These are phyloP conservation scores for Emiliania huxleyi DNA, from an alignment of 78 protist species.

Conservation along the genomic window DNA sequence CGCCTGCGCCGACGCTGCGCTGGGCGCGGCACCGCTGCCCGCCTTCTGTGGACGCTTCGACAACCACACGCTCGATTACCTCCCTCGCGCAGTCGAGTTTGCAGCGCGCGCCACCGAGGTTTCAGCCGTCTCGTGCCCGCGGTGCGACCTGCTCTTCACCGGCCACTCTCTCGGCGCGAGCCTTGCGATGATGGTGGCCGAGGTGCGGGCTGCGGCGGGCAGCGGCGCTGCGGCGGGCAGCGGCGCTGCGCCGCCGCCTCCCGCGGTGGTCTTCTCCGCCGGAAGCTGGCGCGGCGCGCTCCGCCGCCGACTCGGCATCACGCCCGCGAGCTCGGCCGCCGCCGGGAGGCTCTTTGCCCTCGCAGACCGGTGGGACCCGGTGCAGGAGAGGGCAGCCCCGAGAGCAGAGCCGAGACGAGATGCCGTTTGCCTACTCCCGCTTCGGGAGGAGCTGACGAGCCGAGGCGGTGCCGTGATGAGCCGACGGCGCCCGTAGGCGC, in stretches of 20 bases:
- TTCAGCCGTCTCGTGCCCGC: not conserved
- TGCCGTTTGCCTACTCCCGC: no score
- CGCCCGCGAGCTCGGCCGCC: not conserved
- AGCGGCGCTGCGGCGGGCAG: not conserved
- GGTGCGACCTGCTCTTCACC: not conserved
- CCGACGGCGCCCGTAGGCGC: no score
- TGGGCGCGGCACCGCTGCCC: not conserved
- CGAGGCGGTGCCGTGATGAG: no score
- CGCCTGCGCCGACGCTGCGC: not conserved
- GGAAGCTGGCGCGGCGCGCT: not conserved
- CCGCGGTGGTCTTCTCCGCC: not conserved
- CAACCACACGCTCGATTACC: not conserved
- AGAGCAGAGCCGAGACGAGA: no score
- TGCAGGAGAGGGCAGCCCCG: not conserved
- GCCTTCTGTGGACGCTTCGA: not conserved
- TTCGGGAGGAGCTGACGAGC: no score
- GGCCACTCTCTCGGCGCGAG: not conserved
- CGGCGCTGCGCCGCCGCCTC: not conserved
- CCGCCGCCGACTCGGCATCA: not conserved
- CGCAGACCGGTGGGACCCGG: not conserved
- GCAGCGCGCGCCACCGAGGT: not conserved
- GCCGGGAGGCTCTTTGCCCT: not conserved
- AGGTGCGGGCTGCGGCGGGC: no score
- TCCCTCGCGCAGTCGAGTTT: not conserved
- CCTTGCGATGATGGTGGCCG: not conserved